These are phyloP conservation scores for Cichorium intybus DNA, from an alignment of 140 eudicot species.

Conservation along the genomic window DNA sequence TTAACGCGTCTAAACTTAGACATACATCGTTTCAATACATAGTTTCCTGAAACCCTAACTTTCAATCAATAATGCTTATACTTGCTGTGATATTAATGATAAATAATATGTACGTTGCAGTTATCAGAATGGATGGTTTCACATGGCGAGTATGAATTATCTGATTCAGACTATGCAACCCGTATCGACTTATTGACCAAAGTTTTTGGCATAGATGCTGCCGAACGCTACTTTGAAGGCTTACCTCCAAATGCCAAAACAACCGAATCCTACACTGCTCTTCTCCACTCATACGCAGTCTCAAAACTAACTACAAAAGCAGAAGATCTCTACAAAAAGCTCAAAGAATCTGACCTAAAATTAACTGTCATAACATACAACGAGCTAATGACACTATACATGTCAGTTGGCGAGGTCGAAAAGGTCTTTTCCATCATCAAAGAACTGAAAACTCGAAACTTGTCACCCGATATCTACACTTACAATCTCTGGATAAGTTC, in stretches of 20 bases:
- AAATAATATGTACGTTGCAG: slow-evolving; percentile 41
- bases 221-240: slow-evolving; percentile 87
- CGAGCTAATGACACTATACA: slow-evolving; percentile 90
- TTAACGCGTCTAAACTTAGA: neutral
- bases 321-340: slow-evolving; percentile 61
- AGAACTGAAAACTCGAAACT: slow-evolving; percentile 61
- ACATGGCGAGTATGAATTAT: slow-evolving; percentile 51
- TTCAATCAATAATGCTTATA: neutral
- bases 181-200: slow-evolving; percentile 82
- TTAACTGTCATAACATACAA: slow-evolving; percentile 79
- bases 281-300: slow-evolving; percentile 78
- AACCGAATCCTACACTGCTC: slow-evolving; percentile 86
- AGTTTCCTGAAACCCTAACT: slow-evolving; percentile 7
- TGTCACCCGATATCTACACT: slow-evolving; percentile 73
- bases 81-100: neutral
- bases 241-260: slow-evolving; percentile 69
- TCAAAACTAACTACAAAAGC: slow-evolving; percentile 75
- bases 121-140: slow-evolving; percentile 95
- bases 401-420: slow-evolving; percentile 88
- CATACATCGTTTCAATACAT: neutral
- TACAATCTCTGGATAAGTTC: slow-evolving; percentile 90
- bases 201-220: slow-evolving; percentile 91
- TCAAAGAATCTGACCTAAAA: slow-evolving; percentile 56
- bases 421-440: slow-evolving; percentile 66
- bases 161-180: slow-evolving; percentile 79